These are phyloP conservation scores for Lentinus tigrinus DNA, from an alignment of 768 basidiomycete genomes.

Conservation along the genomic window DNA sequence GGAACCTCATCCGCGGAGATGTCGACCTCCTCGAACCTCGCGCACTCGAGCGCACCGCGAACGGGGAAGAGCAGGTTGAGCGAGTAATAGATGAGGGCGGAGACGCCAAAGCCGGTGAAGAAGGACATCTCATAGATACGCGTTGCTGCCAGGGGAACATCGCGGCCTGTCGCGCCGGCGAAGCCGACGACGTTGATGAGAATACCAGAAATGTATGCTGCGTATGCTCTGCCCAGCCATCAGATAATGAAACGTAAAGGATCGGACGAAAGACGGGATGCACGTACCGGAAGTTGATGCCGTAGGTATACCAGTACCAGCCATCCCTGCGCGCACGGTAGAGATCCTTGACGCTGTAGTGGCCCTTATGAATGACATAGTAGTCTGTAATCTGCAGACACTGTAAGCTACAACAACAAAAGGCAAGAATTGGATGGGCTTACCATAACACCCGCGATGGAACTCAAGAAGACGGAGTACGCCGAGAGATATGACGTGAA, in stretches of 20 bases:
- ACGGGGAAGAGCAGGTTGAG: slow-evolving; percentile 64
- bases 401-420: neutral
- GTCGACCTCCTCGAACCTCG: slow-evolving; percentile 57
- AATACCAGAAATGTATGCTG: slow-evolving; percentile 70
- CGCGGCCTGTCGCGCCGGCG: slow-evolving; percentile 65
- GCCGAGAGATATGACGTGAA: slow-evolving; percentile 83
- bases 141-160: slow-evolving; percentile 68
- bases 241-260: neutral
- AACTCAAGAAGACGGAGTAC: slow-evolving; percentile 79
- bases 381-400: slow-evolving; percentile 69
- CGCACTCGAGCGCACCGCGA: slow-evolving; percentile 38
- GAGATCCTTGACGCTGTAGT: slow-evolving; percentile 69
- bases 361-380: slow-evolving; percentile 69
- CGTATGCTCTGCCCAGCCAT: slow-evolving; percentile 47
- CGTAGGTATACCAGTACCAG: slow-evolving; percentile 77
- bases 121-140: slow-evolving; percentile 76
- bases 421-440: slow-evolving; percentile 10
- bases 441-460: slow-evolving; percentile 81
- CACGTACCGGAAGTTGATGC: slow-evolving; percentile 65
- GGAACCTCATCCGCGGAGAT: slow-evolving; percentile 30
- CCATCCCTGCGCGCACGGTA: slow-evolving; percentile 56
- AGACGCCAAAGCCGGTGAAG: slow-evolving; percentile 80
- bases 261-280: neutral
- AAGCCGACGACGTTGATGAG: slow-evolving; percentile 83
- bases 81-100: slow-evolving; percentile 58